Evolutionary conservation across 2,329 filamentous ascomycete genomes (phyloP).

Genomic region (Metarhizium brunneum): DNA sequence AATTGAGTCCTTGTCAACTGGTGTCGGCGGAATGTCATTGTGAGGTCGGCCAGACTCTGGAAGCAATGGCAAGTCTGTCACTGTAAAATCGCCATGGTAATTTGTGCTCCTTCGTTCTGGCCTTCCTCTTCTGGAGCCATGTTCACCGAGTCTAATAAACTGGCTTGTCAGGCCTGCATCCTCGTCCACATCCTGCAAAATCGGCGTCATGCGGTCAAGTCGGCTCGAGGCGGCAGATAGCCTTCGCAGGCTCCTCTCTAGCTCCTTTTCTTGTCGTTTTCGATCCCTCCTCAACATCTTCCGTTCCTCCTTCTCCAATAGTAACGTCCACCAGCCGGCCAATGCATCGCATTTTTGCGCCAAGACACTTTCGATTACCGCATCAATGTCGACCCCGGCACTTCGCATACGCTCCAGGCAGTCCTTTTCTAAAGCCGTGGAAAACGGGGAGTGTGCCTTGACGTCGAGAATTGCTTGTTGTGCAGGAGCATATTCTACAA

Average conservation of each 20-base stretch:
- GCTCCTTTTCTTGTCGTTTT: slow-evolving; percentile 77
- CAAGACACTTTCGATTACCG: slow-evolving; percentile 88
- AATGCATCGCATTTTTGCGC: slow-evolving; percentile 83
- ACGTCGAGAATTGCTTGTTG: slow-evolving; percentile 85
- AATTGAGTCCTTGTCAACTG: slow-evolving; percentile 69
- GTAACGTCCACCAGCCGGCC: slow-evolving; percentile 90
- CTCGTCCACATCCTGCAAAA: slow-evolving; percentile 70
- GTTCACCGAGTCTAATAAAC: slow-evolving; percentile 32
- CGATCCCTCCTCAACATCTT: slow-evolving; percentile 73
- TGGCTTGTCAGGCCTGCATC: slow-evolving; percentile 49
- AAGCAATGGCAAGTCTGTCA: slow-evolving; percentile 69
- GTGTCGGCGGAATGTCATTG: slow-evolving; percentile 51
- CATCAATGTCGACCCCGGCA: slow-evolving; percentile 87
- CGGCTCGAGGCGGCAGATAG: slow-evolving; percentile 86
- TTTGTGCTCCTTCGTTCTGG: slow-evolving; percentile 66
- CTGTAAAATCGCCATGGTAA: slow-evolving; percentile 49
- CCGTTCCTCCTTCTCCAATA: slow-evolving; percentile 89
- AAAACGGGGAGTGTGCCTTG: slow-evolving; percentile 72
- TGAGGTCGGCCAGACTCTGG: slow-evolving; percentile 46
- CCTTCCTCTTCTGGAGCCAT: slow-evolving; percentile 58
- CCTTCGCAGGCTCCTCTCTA: slow-evolving; percentile 69
- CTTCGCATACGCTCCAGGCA: slow-evolving; percentile 87
- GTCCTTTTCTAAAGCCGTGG: slow-evolving; percentile 79
- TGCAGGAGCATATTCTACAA: slow-evolving; percentile 75
- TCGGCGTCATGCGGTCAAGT: slow-evolving; percentile 70